Base-by-base conservation (phyloP, 805 yeast species). In the Scheffersomyces ergatensis region DNA sequence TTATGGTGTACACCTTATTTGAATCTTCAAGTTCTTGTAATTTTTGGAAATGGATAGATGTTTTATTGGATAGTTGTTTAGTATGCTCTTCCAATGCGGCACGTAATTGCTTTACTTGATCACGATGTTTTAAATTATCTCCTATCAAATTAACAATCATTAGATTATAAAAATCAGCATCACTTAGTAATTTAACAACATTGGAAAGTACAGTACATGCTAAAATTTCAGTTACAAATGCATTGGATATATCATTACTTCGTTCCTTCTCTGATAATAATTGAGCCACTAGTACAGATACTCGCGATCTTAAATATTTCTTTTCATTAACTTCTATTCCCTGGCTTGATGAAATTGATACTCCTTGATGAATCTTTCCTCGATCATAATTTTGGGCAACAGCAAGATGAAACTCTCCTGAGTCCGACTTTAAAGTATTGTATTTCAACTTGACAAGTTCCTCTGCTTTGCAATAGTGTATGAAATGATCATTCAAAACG, bases 131-230 rank as follows among this genome's bases (percentile, higher is more conserved):
- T 55, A 90, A 66, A 11, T 84, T 75, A 23, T 74, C 74, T 3
- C 88, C 82, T 1, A 85, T 76, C 2, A 75, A 57, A 38, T 76
- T 74, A 8, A 81, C 80, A 13, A 89, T 70, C 31, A 72, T 53
- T 40, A 79, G 76, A 56, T 90, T 90, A 78, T 84, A 85, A 44
- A 79, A 84, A 55, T 89, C 95, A 1, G 92, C 78, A 36, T 85
- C 90, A 0, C 83, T 63, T 1, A 84, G 50, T 62, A 83, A 75
- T 5, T 65, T 55, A 9, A 88, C 46, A 0, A 89, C 77, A 40
- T 77, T 73, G 18, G 79, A 68, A 11, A 68, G 44, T 1, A 70
- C 53, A 1, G 75, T 68, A 34, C 75, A 69, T 0, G 86, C 57
- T 2, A 88, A 39, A 5, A 90, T 67, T 50, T 90, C 96, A 29